Evolutionary conservation across 768 basidiomycete species (phyloP).

Genomic region (Macrolepiota albuminosa): DNA sequence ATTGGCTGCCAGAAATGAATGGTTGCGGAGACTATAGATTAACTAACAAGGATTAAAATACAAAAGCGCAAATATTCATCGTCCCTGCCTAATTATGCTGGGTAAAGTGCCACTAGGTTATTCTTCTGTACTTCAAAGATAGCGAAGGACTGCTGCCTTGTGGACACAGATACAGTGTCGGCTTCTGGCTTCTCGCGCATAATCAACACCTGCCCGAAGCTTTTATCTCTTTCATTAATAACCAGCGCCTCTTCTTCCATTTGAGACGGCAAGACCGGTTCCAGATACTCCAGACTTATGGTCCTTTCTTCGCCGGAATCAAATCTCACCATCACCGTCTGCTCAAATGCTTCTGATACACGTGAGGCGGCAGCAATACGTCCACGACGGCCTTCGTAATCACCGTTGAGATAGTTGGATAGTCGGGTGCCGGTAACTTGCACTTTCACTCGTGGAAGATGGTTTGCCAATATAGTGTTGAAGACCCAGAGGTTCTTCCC

Average conservation of each 20-base stretch:
- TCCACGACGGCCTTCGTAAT: conserved; percentile 25
- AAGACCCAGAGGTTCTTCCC: conserved; percentile 18
- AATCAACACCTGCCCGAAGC: conserved; percentile 35
- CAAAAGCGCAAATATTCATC: not conserved
- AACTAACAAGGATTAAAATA: not conserved
- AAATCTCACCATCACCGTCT: conserved; percentile 22
- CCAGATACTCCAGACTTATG: conserved; percentile 37
- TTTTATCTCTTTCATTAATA: conserved; percentile 3
- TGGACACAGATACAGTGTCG: conserved; percentile 31
- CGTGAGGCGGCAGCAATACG: conserved; percentile 22
- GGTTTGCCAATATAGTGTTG: conserved; percentile 15
- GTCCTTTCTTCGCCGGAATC: conserved; percentile 27
- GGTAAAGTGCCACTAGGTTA: conserved; percentile 28
- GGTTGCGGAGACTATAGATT: not conserved
- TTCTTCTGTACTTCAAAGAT: conserved; percentile 33
- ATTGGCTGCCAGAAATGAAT: too few species aligned
- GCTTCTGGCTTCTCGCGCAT: conserved; percentile 34
- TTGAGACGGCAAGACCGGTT: conserved; percentile 31
- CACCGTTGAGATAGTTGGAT: conserved; percentile 22
- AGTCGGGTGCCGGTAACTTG: conserved; percentile 12
- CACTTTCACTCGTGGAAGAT: conserved; percentile 14
- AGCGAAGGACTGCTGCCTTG: conserved; percentile 26
- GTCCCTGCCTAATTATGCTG: not conserved
- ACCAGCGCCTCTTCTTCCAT: conserved; percentile 47
- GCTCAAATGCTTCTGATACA: conserved; percentile 20